Base-by-base conservation (phyloP, 495 filamentous ascomycete species). In the Trichoderma asperelloides region DNA sequence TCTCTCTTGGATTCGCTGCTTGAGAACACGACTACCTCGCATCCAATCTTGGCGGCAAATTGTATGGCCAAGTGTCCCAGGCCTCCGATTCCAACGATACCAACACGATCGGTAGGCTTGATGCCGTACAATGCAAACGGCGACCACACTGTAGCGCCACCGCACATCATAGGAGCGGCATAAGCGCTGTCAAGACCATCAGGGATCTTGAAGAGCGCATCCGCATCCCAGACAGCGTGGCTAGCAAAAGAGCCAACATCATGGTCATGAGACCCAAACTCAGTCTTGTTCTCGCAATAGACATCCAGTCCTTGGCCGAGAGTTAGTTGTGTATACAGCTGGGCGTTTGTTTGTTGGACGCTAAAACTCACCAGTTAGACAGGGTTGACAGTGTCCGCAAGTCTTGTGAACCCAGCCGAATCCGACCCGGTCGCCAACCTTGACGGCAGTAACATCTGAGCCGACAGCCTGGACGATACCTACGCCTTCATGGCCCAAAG, bases 41-140 rank as follows among this genome's bases (percentile, higher is more conserved):
- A 87, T 2, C 86, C 87, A 82, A 85, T 84, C 72, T 87, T 85
- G 7, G 79, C 75, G 25, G 84, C 85, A 63, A 87, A 88, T 66
- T 88, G 85, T 57, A 89, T 86, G 1, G 86, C 87, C 62, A 88
- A 70, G 70, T 89, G 87, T 0, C 87, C 87, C 0, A 89, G 75
- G 0, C 87, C 87, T 16, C 87, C 87, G 8, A 89, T 73, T 11
- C 87, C 86, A 2, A 88, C 76, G 49, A 90, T 79, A 3, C 87
- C 86, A 23, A 89, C 86, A 0, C 80, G 78, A 41, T 84, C 76
- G 0, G 77, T 81, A 2, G 85, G 75, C 27, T 77, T 76, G 8
- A 80, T 76, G 30, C 73, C 73, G 40, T 78, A 77, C 40, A 82
- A 76, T 39, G 84, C 77, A 28, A 87, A 73, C 1, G 82, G 81